Percentiles rank a stretch among this genome's conserved stretches.
Evolutionary conservation across 2,329 filamentous ascomycete genomes (phyloP).

Genomic region (Colletotrichum gloeosporioides): DNA sequence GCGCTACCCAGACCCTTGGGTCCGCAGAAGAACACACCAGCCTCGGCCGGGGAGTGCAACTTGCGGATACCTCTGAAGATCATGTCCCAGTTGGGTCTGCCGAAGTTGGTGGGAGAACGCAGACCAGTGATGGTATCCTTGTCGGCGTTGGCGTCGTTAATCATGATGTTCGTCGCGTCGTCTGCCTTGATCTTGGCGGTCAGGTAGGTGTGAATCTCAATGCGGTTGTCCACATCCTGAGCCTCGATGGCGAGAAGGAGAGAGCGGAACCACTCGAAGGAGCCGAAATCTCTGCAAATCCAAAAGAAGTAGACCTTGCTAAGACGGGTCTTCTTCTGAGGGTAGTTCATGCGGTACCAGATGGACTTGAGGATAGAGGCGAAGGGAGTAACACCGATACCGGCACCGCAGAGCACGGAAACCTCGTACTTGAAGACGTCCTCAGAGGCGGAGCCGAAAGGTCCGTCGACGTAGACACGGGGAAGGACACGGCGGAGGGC

Average conservation of each 20-base stretch:
- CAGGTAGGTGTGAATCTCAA: constrained; percentile 89
- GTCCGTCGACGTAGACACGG: constrained; percentile 82
- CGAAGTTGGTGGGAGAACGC: constrained; percentile 83
- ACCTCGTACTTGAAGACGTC: constrained; percentile 91
- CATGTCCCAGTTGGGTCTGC: constrained; percentile 88
- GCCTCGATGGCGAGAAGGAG: constrained; percentile 84
- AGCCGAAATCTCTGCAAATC: constrained; percentile 87
- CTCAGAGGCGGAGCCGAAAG: constrained; percentile 85
- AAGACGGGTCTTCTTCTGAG: constrained; percentile 77
- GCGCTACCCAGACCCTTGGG: constrained; percentile 80
- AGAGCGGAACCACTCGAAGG: constrained; percentile 89
- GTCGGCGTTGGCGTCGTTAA: constrained; percentile 85
- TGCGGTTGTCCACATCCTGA: constrained; percentile 81
- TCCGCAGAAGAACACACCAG: constrained; percentile 85
- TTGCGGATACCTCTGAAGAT: constrained; percentile 85
- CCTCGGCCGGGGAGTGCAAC: constrained; percentile 75
- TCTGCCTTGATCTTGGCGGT: constrained; percentile 87
- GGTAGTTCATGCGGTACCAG: constrained; percentile 93
- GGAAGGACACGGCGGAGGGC: constrained; percentile 76
- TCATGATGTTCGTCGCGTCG: constrained; percentile 91
- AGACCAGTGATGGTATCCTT: constrained; percentile 86
- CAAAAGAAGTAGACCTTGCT: constrained; percentile 93
- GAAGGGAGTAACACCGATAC: constrained; percentile 87
- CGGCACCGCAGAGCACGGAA: constrained; percentile 78
- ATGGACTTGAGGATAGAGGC: constrained; percentile 89